Percentiles rank a stretch among this genome's conserved stretches.
Conservation (phyloP, 1,284 basidiomycete species). For the Abortiporus biennis region DNA sequence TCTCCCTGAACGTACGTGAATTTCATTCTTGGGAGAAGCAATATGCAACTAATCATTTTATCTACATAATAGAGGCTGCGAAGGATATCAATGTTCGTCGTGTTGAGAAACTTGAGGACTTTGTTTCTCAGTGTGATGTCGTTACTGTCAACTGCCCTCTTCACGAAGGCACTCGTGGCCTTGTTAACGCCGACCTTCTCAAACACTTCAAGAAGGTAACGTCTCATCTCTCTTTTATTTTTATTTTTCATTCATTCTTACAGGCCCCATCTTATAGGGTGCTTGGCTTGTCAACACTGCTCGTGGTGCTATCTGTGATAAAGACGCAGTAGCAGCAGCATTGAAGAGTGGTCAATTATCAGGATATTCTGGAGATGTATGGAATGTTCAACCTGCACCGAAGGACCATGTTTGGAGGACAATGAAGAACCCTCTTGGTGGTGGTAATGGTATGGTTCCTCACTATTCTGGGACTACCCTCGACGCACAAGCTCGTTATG, state of each 20-base stretch:
- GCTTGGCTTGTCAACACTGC: constrained; percentile 17
- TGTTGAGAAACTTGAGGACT: constrained; percentile 78
- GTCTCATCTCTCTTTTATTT: no score
- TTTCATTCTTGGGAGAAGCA: no score
- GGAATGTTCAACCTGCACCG: constrained; percentile 83
- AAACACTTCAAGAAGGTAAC: constrained; percentile 84
- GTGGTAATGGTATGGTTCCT: constrained; percentile 83
- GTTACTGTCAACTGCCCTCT: constrained; percentile 89
- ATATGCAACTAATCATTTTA: not conserved
- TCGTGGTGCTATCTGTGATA: constrained; percentile 17
- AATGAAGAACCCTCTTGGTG: constrained; percentile 75
- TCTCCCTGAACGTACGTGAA: constrained; percentile 63
- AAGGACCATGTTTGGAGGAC: constrained; percentile 84
- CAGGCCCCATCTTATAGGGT: constrained; percentile 32
- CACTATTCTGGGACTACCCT: constrained; percentile 89
- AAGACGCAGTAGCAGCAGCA: constrained; percentile 15
- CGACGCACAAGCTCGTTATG: constrained; percentile 90
- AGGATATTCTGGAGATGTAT: constrained; percentile 63
- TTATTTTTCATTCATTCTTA: not conserved
- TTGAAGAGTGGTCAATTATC: constrained; percentile 60
- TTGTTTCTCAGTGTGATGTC: constrained; percentile 80
- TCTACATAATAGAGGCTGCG: constrained; percentile 44
- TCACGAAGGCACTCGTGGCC: constrained; percentile 80
- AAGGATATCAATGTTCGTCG: constrained; percentile 71
- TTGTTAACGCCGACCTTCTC: constrained; percentile 81